Evolutionary conservation across 768 basidiomycete species (phyloP), one percentile per base, ranked within the genome.

Genomic region (Lactifluus volemus): DNA sequence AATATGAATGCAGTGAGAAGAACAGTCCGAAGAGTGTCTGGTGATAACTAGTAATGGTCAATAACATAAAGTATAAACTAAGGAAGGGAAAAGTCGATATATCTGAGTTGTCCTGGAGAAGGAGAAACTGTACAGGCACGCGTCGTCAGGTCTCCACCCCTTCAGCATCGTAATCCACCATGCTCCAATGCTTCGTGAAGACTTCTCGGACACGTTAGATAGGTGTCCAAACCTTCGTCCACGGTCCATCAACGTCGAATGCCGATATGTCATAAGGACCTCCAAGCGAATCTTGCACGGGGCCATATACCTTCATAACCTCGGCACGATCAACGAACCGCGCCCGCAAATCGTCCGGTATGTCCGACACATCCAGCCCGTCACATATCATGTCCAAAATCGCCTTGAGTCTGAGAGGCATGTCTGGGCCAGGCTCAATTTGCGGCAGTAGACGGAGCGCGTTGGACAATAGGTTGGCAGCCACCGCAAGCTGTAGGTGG

Each of bases 191-290:
- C 25, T 25, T 25, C 25, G 25, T 25, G 25, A 25, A 25, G 25
- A 25, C 25, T 25, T 1, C 25, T 25, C 25, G 2, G 25, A 25
- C 25, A 25, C 25, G 2, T 25, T 25, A 25, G 25, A 25, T 25
- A 8, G 56, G 39, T 29, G 42, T 25, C 45, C 50, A 61, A 42
- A 61, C 30, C 42, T 19, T 61, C 42, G 34, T 45, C 60, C 60
- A 61, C 4, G 54, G 54, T 1, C 60, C 49, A 5, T 45, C 29
- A 15, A 30, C 21, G 9, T 56, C 54, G 32, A 56, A 38, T 4
- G 59, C 48, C 5, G 48, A 4, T 39, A 15, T 34, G 25, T 25
- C 15, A 1, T 15, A 3, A 6, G 39, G 53, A 44, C 32, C 53
- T 34, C 38, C 52, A 0, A 12, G 45, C 17, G 39, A 42, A 11